phyloP scores from a whole-genome alignment of 2,329 filamentous ascomycete species.

The Trichoderma oligosporum region DNA sequence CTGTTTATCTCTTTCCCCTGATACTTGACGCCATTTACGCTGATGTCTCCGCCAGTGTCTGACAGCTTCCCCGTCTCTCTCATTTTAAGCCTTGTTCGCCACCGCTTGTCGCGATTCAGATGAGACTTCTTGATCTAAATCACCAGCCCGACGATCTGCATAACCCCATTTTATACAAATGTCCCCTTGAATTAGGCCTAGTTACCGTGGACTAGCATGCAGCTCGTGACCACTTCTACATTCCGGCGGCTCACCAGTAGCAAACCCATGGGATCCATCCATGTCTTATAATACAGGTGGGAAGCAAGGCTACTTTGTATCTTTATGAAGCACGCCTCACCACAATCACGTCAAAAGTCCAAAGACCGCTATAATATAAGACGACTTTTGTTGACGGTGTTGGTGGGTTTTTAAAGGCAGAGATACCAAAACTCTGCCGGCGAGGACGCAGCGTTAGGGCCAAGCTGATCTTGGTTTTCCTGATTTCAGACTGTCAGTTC shows the following conservation, averaged over 20 bases:
- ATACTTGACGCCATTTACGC: background rate
- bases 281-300: background rate
- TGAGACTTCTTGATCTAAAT: background rate
- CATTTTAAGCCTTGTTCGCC: background rate
- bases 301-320: background rate
- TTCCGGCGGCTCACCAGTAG: background rate
- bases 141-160: background rate
- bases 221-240: background rate
- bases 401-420: background rate
- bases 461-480: no score
- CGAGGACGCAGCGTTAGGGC: no score
- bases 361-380: background rate
- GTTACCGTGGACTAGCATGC: background rate
- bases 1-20: background rate
- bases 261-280: background rate
- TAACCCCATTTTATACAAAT: background rate
- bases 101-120: background rate
- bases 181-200: background rate
- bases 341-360: background rate
- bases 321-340: background rate
- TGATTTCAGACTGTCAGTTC: no score
- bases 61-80: background rate
- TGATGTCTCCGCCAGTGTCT: background rate
- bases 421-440: background rate
- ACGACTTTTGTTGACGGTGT: background rate